Conservation (phyloP, 2,329 filamentous ascomycete species). For the Scopulariopsis brevicaulis region DNA sequence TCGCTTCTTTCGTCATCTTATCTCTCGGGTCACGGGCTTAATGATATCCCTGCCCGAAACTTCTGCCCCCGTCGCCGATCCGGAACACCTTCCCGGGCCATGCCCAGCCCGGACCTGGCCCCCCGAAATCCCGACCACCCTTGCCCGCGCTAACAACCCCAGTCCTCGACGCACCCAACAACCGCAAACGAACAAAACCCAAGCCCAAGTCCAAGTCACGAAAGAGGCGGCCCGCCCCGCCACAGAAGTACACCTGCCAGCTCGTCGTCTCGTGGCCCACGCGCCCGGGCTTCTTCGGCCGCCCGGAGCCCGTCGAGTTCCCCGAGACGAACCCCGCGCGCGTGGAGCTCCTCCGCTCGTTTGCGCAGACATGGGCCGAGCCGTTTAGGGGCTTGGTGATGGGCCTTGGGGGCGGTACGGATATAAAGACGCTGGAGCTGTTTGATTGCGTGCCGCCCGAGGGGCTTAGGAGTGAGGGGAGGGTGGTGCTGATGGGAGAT, state of each 20-base stretch:
- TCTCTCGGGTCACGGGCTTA: too few species aligned
- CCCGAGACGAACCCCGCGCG: constrained; percentile 26
- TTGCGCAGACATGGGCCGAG: constrained; percentile 34
- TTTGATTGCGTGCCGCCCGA: constrained; percentile 33
- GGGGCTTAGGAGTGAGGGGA: constrained; percentile 22
- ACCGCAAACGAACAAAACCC: not conserved
- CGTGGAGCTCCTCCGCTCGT: constrained; percentile 25
- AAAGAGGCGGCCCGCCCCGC: constrained; percentile 10
- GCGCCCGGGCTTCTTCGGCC: constrained; percentile 19
- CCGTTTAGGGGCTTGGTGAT: constrained; percentile 32
- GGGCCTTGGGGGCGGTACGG: constrained; percentile 22
- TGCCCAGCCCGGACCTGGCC: not conserved
- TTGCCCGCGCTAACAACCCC: not conserved
- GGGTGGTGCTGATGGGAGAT: constrained; percentile 38
- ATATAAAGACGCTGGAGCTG: constrained; percentile 31
- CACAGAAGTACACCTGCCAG: constrained; percentile 30
- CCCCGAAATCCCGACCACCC: not conserved
- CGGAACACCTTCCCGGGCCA: not conserved
- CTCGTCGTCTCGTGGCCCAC: constrained; percentile 40
- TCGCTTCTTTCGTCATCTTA: not conserved
- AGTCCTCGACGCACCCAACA: not conserved
- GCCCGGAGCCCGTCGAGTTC: constrained; percentile 20
- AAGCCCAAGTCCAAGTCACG: constrained; percentile 37
- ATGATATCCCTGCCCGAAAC: too few species aligned
- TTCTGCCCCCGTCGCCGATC: not conserved